phyloP scores from a whole-genome alignment of 345 rosid species.

The Ailanthus altissimus region DNA sequence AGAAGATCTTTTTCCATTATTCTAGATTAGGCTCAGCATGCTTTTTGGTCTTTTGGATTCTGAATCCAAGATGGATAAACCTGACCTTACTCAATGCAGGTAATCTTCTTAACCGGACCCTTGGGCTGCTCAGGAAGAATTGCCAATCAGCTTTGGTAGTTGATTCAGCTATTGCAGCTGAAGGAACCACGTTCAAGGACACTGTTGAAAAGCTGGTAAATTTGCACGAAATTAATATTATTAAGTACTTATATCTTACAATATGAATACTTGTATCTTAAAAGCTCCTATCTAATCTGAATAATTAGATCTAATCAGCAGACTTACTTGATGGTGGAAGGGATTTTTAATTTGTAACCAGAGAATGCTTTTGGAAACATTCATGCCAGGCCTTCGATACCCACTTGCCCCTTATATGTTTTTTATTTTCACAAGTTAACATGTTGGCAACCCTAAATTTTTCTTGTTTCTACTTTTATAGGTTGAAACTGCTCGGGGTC shows the following conservation, averaged over 20 bases:
- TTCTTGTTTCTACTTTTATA: constrained; percentile 26
- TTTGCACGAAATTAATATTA: constrained; percentile 10
- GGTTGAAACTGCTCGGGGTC: constrained; percentile 66
- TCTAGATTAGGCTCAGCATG: background rate
- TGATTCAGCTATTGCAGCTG: constrained; percentile 73
- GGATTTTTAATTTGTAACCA: background rate
- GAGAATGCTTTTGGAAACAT: background rate
- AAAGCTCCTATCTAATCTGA: background rate
- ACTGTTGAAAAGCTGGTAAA: constrained; percentile 69
- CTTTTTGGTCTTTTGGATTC: background rate
- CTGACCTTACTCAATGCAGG: constrained; percentile 47
- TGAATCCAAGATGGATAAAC: background rate
- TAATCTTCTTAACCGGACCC: constrained; percentile 91
- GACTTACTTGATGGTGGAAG: background rate
- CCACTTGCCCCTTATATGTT: too few relatives aligned
- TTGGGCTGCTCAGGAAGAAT: constrained; percentile 87
- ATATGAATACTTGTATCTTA: background rate
- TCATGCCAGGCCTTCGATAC: too few relatives aligned
- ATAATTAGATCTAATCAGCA: background rate
- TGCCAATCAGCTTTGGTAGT: constrained; percentile 74
- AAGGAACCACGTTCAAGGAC: constrained; percentile 62
- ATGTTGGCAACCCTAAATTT: background rate
- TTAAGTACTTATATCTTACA: background rate
- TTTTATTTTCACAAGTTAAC: too few relatives aligned
- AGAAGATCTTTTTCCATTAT: background rate